Base-by-base conservation (phyloP, 345 rosid genomes). In the Bruguiera sexangula region DNA sequence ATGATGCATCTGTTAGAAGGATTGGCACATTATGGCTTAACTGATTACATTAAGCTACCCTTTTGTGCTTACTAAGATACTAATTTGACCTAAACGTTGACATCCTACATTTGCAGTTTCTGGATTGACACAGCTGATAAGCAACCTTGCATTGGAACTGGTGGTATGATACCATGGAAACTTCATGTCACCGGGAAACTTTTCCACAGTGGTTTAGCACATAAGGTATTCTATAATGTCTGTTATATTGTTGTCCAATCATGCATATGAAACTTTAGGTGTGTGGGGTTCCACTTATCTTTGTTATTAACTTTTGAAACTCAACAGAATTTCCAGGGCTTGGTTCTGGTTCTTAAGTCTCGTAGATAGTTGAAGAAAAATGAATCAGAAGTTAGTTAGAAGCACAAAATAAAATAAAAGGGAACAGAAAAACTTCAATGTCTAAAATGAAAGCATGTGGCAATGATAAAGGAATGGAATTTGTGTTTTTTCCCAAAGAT, bases 61-160 rank as follows among this genome's bases (percentile, higher is more conserved):
- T 26, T 43, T 24, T 50, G 46, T 10, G 34, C 50, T 46, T 19
- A 13, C 15, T 18, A 0, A 39, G 61, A 70, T 63, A 11, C 18
- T 16, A 29, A 64, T 66, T 62, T 70, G 7, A 20, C 48, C 34
- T 43, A 36, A 61, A 69, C 54, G 43, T 43, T 74, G 32, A 58
- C 65, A 10, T 74, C 68, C 27, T 59, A 60, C 46, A 64, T 73
- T 57, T 60, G 61, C 80, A 95, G 99, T 67, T 96, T 46, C 82
- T 96, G 99, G 99, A 92, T 92, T 75, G 99, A 96, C 76, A 86
- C 96, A 2, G 99, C 99, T 15, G 98, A 96, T 81, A 96, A 96
- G 74, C 99, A 96, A 76, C 99, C 98, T 60, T 96, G 98, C 82
- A 81, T 96, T 77, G 99, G 99, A 79, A 92, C 98, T 11, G 99